Base-by-base conservation (phyloP, 306 rosid genomes). In the Rosa lucieae region DNA sequence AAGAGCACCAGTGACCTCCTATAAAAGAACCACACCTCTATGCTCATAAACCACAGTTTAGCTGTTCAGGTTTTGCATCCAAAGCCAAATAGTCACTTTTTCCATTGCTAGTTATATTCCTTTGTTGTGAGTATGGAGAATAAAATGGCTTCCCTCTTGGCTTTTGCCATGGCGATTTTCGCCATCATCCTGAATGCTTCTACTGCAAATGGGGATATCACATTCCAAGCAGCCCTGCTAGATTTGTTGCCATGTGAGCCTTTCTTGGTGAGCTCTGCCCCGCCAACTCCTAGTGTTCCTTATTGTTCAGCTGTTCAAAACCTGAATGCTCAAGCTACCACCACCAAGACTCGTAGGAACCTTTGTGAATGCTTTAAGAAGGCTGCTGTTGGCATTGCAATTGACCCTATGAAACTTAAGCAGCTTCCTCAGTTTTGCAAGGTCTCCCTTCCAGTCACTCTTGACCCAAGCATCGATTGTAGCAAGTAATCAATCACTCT, bases 351-450 rank as follows among this genome's bases (percentile, higher is more conserved):
- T 3, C 77, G 84, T 2, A 15, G 47, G 44, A 40, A 8, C 9
- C 62, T 83, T 0, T 82, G 84, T 5, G 67, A 29, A 13, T 82
- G 84, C 43, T 29, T 80, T 18, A 80, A 79, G 49, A 37, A 43
- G 1, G 78, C 82, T 3, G 86, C 86, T 6, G 6, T n/a, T 9
- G 42, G 21, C 3, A 3, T 51, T 6, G 13, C 35, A 8, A 15
- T 83, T 11, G 53, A 62, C 37, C 67, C 21, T 7, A 70, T 48
- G 3, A 80, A 78, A 75, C 69, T 79, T 5, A 29, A 39, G 10
- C 10, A 35, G 11, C 37, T 83, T 13, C 79, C 81, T 18, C 13
- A 62, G 1, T 8, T n/a, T 1, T 86, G 87, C 83, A 12, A 78
- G 0, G 32, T 83, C 56, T 4, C 39, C 21, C 14, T 56, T 32